These are phyloP conservation scores for Cercospora canescens DNA, from an alignment of 2,329 filamentous ascomycete genomes.

Conservation along the genomic window DNA sequence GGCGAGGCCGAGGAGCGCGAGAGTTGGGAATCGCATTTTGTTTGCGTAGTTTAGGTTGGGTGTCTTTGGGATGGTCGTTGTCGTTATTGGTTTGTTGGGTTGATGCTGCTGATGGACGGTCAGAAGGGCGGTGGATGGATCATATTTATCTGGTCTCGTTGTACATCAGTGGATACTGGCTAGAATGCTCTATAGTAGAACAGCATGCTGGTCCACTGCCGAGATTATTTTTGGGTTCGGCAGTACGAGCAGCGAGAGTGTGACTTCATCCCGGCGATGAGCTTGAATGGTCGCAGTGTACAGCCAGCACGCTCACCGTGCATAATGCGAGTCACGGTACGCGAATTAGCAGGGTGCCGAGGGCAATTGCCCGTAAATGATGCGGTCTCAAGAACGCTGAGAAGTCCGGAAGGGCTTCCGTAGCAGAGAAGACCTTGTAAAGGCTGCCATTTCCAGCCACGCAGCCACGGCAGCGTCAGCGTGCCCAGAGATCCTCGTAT, in stretches of 20 bases:
- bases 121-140: not conserved
- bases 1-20: conserved; percentile 9
- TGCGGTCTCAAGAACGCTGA: not conserved
- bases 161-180: not conserved
- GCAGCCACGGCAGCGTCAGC: not conserved
- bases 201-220: not conserved
- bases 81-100: not conserved
- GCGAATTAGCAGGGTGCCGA: not conserved
- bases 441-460: not conserved
- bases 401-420: not conserved
- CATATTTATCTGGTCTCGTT: not conserved
- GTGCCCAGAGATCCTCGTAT: not conserved
- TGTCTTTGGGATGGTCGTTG: not conserved
- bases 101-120: not conserved
- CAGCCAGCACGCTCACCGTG: not conserved
- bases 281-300: not conserved
- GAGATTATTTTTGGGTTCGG: not conserved
- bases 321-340: not conserved
- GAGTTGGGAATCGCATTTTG: conserved; percentile 1
- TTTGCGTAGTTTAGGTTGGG: not conserved
- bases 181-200: not conserved
- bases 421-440: not conserved
- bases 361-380: not conserved
- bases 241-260: not conserved
- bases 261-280: not conserved